Base-by-base conservation (phyloP, 2,329 filamentous ascomycete genomes). In the Pseudogymnoascus sp. region DNA sequence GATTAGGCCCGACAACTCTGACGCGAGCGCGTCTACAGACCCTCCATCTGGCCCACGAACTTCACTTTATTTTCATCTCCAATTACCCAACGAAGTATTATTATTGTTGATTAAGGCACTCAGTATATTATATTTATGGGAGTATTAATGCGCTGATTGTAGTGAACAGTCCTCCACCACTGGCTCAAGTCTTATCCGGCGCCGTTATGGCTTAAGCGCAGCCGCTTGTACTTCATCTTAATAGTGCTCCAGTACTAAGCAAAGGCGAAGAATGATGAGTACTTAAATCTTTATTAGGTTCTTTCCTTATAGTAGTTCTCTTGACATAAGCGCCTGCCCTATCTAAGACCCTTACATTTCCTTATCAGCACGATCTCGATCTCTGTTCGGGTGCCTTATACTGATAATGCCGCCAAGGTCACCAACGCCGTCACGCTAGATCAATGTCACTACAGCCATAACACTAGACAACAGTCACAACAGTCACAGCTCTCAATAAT, bases 1-100 rank as follows among this genome's bases (percentile, higher is more conserved):
- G 50, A 56, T 56, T 56, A 56, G 29, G 50, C 50, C 10, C 26
- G 50, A 56, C 50, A 56, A 56, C 50, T 56, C 50, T 33, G 50
- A 56, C 50, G 50, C 50, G 50, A 56, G 11, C 50, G 50, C 50
- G 50, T 56, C 50, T 33, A 56, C 19, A 7, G 50, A 33, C 50
- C 50, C 29, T 56, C 29, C 4, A 19, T 33, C 26, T 13, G 50
- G 26, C n/a, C 29, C 26, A 56, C 50, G 50, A 56, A 19, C 26
- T 19, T 33, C 26, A 56, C 16, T 56, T 33, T 13, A 19, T 13
- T 13, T 31, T 56, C 16, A 7, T 7, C 14, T 33, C 6, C 6
- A 2, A 33, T 19, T 53, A 53, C n/a, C 21, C 10, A 56, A 21
- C 29, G n/a, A 33, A 10, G 50, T 33, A 13, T 56, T 33, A 19